Conservation (phyloP, 257 asterid genomes). For the Rauvolfia tetraphylla region DNA sequence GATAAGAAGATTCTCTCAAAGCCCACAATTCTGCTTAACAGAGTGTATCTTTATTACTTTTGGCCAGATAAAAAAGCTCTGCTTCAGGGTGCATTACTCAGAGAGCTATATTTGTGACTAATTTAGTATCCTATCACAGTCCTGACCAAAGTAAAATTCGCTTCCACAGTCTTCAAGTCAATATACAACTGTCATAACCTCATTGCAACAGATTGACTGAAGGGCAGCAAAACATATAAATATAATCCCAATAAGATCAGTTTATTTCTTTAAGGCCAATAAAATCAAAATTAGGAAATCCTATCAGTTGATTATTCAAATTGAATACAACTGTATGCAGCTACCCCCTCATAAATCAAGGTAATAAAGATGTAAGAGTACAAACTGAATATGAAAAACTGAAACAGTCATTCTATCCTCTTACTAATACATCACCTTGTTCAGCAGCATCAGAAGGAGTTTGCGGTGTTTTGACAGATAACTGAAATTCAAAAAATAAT, state of each 20-base stretch:
- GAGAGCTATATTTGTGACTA: neutral
- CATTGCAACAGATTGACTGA: neutral
- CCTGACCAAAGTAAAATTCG: neutral
- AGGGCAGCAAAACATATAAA: neutral
- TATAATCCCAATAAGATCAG: neutral
- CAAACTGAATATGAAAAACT: conserved; percentile 29
- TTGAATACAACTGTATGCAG: neutral
- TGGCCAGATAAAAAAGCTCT: neutral
- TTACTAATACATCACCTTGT: conserved; percentile 64
- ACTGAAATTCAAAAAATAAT: conserved; percentile 48
- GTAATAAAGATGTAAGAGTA: conserved; percentile 13
- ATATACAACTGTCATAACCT: neutral
- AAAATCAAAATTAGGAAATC: neutral
- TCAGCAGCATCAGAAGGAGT: conserved; percentile 67
- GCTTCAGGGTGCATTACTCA: neutral
- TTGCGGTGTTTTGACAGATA: conserved; percentile 57
- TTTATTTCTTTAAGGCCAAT: neutral
- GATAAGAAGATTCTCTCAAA: neutral
- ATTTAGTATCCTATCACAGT: no score
- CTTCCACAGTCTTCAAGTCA: neutral
- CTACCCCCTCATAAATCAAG: no score
- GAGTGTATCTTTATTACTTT: neutral
- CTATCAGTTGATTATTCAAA: neutral
- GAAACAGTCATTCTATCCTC: conserved; percentile 30
- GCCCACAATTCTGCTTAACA: neutral